These are phyloP conservation scores for Pyrenula aspistea DNA, from an alignment of 495 filamentous ascomycete species.

Conservation along the genomic window DNA sequence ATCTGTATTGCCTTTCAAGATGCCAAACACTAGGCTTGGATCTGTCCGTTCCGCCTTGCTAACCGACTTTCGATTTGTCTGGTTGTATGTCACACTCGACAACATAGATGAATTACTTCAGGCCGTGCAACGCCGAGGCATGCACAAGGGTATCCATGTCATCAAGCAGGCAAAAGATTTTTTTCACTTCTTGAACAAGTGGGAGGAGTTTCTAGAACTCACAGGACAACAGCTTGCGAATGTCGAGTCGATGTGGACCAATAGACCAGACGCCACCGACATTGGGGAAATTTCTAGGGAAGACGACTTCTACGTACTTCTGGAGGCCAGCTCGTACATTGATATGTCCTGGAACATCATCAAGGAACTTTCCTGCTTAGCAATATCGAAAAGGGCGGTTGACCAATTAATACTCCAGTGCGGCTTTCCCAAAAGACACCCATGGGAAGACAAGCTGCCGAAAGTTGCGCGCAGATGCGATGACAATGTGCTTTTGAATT, in stretches of 20 bases:
- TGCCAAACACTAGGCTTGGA: slow-evolving; percentile 8
- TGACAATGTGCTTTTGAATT: neutral
- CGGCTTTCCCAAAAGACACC: neutral
- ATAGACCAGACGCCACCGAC: slow-evolving; percentile 1
- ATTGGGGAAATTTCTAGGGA: neutral
- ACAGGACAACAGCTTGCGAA: neutral
- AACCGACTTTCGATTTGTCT: slow-evolving; percentile 3
- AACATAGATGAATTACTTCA: neutral
- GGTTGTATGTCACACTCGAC: neutral
- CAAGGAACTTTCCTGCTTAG: slow-evolving; percentile 6
- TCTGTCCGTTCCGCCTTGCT: slow-evolving; percentile 7
- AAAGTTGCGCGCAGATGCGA: neutral
- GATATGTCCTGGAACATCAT: slow-evolving; percentile 7
- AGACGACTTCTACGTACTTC: slow-evolving; percentile 6
- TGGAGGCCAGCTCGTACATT: slow-evolving; percentile 4
- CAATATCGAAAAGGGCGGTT: slow-evolving; percentile 6
- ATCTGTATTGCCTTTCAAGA: slow-evolving; percentile 4
- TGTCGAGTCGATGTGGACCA: neutral
- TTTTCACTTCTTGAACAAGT: neutral
- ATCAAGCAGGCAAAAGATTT: neutral
- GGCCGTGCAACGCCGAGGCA: neutral
- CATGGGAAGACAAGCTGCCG: neutral
- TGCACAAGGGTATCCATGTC: neutral
- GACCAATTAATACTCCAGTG: slow-evolving; percentile 1
- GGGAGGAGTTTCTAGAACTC: neutral